These are phyloP conservation scores for Globisporangium rhizosaccharum DNA, from an alignment of 352 stramenopile species.

Conservation along the genomic window DNA sequence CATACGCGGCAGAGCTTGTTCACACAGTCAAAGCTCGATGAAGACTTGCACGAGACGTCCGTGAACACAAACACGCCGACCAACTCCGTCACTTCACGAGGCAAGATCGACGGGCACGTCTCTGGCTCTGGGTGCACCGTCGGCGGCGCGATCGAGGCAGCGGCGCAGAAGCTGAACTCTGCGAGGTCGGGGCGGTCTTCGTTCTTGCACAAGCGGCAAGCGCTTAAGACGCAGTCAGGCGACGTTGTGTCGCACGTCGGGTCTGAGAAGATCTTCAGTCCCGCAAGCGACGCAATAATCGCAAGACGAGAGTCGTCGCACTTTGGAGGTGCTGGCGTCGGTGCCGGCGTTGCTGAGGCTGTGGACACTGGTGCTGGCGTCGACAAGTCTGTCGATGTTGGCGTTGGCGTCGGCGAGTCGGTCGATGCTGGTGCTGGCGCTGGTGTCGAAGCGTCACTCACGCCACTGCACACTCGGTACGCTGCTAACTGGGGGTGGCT, in stretches of 20 bases:
- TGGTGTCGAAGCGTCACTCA: neutral
- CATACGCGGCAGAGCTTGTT: constrained; percentile 1
- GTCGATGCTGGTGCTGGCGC: too few relatives aligned
- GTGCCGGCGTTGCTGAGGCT: neutral
- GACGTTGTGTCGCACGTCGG: neutral
- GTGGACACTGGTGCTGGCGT: too few relatives aligned
- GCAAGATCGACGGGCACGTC: neutral
- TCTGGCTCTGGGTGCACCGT: neutral
- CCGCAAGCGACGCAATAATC: neutral
- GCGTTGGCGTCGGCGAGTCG: too few relatives aligned
- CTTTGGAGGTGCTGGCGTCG: neutral
- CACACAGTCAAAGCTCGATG: constrained; percentile 6
- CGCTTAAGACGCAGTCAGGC: neutral
- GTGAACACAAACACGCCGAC: constrained; percentile 5
- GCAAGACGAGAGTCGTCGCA: constrained; percentile 1
- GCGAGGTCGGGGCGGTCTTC: constrained; percentile 1
- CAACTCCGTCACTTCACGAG: neutral
- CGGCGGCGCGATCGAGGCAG: neutral
- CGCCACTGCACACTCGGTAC: neutral
- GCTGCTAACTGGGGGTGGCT: neutral
- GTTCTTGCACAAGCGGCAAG: constrained; percentile 1
- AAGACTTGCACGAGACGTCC: constrained; percentile 5
- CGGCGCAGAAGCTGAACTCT: neutral
- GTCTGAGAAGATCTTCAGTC: neutral
- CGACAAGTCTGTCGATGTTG: too few relatives aligned